These are phyloP conservation scores for Globisporangium uncinulatum DNA, from an alignment of 352 stramenopile genomes.

Conservation along the genomic window DNA sequence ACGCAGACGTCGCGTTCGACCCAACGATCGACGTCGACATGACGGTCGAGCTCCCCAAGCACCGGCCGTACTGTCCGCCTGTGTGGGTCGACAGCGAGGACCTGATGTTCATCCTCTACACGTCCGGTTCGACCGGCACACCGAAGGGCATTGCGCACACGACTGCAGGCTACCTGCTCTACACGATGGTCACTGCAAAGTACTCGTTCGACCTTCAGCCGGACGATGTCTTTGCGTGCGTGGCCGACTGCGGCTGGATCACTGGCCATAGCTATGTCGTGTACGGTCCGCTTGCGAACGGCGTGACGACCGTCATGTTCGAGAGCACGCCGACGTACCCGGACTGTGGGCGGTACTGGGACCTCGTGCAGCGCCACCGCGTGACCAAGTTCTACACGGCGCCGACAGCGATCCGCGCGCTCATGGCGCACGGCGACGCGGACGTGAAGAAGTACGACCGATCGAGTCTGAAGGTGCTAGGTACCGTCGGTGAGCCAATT, in stretches of 20 bases:
- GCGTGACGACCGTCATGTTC: slow-evolving; percentile 98
- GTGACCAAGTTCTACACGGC: slow-evolving; percentile 95
- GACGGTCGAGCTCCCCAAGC: slow-evolving; percentile 84
- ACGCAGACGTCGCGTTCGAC: slow-evolving; percentile 67
- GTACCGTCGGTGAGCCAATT: slow-evolving; percentile 98
- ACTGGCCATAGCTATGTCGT: slow-evolving; percentile 97
- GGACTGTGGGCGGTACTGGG: slow-evolving; percentile 95
- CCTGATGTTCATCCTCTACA: slow-evolving; percentile 98
- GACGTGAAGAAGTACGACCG: slow-evolving; percentile 93
- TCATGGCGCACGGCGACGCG: slow-evolving; percentile 95
- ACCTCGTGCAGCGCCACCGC: slow-evolving; percentile 95
- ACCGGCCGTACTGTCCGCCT: slow-evolving; percentile 92
- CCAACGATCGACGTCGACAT: slow-evolving; percentile 91
- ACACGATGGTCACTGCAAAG: slow-evolving; percentile 91
- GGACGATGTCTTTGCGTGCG: slow-evolving; percentile 93
- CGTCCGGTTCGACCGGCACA: slow-evolving; percentile 93
- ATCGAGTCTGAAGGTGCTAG: slow-evolving; percentile 92
- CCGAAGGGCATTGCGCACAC: slow-evolving; percentile 96
- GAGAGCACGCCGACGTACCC: slow-evolving; percentile 97
- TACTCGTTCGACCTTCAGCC: slow-evolving; percentile 93
- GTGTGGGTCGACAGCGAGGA: slow-evolving; percentile 97
- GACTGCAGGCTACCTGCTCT: slow-evolving; percentile 94
- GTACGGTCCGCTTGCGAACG: slow-evolving; percentile 96
- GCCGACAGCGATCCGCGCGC: slow-evolving; percentile 94
- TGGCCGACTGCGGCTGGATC: slow-evolving; percentile 97